Percentiles rank a stretch among this genome's conserved stretches.
Evolutionary conservation across 2,329 filamentous ascomycete species (phyloP).

Genomic region (Ophiostoma quercus): DNA sequence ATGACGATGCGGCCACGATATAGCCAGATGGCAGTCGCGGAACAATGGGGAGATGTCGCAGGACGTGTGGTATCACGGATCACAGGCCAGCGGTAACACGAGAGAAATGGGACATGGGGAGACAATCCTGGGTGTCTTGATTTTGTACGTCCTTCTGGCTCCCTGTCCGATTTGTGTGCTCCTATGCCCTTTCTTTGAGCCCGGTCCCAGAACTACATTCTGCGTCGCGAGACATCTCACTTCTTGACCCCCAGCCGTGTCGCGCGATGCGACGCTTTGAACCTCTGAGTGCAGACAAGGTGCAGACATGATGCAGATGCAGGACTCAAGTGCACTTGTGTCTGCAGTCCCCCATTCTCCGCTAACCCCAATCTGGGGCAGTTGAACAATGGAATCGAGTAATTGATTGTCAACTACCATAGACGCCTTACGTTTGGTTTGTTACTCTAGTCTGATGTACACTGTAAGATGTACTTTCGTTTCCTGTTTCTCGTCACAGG

Average conservation of each 20-base stretch:
- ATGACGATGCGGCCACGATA: not conserved
- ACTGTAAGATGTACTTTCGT: not conserved
- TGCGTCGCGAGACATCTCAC: not conserved
- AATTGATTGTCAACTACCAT: conserved; percentile 8
- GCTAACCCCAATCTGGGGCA: not conserved
- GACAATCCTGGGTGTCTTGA: not conserved
- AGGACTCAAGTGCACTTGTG: not conserved
- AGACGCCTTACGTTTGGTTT: conserved; percentile 8
- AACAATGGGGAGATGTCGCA: not conserved
- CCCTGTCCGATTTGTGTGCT: not conserved
- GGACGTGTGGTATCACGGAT: not conserved
- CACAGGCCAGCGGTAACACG: not conserved
- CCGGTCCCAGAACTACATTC: conserved; percentile 10
- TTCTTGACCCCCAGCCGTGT: not conserved
- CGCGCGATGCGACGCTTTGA: not conserved
- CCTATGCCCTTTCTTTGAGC: not conserved
- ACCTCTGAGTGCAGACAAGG: not conserved
- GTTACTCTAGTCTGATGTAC: not conserved
- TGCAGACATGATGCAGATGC: not conserved
- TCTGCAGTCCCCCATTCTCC: conserved; percentile 10
- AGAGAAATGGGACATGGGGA: not conserved
- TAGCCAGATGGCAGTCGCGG: not conserved
- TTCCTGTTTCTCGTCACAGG: not conserved
- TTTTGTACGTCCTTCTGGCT: not conserved
- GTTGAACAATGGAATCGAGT: conserved; percentile 15